A percentile compares a stretch with the other conserved stretches of the same genome.
phyloP scores from a whole-genome alignment of 2,329 filamentous ascomycete genomes.

The Lecanicillium sp. region DNA sequence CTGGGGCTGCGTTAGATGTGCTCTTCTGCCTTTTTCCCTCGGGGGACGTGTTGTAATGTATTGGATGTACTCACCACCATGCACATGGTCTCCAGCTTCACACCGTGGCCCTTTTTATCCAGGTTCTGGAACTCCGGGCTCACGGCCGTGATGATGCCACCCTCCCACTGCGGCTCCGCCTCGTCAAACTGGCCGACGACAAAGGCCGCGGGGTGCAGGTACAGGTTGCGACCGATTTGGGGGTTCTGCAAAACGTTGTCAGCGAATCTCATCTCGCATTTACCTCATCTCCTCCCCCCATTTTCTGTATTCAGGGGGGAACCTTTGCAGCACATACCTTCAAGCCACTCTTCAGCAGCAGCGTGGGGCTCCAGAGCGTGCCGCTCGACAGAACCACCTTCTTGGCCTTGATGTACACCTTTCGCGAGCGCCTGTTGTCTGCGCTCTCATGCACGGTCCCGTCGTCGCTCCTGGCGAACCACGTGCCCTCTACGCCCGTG shows the following conservation, averaged over 20 bases:
- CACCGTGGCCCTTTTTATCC: conserved; percentile 73
- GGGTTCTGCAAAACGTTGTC: conserved; percentile 47
- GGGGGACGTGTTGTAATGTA: neutral
- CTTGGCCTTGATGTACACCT: conserved; percentile 69
- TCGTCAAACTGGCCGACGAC: conserved; percentile 60
- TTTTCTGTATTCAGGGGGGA: too few relatives aligned
- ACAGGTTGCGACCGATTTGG: conserved; percentile 75
- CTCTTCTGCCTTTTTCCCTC: neutral
- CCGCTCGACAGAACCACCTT: conserved; percentile 76
- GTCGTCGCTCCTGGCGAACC: conserved; percentile 63
- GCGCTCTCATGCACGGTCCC: conserved; percentile 49
- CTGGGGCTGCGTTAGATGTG: conserved; percentile 9
- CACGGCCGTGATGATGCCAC: conserved; percentile 73
- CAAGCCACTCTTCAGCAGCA: conserved; percentile 73
- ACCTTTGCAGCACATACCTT: conserved; percentile 46
- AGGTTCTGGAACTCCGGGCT: conserved; percentile 74
- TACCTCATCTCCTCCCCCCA: neutral
- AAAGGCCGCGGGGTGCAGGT: conserved; percentile 68
- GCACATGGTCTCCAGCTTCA: conserved; percentile 69
- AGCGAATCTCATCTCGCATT: conserved; percentile 12
- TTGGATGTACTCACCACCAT: conserved; percentile 51
- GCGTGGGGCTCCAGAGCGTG: conserved; percentile 66
- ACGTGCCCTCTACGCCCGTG: conserved; percentile 65
- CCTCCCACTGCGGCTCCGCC: conserved; percentile 64
- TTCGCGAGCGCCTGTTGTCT: conserved; percentile 45